phyloP scores from a whole-genome alignment of 2,329 filamentous ascomycete species.

The Intubia oerlemansii region DNA sequence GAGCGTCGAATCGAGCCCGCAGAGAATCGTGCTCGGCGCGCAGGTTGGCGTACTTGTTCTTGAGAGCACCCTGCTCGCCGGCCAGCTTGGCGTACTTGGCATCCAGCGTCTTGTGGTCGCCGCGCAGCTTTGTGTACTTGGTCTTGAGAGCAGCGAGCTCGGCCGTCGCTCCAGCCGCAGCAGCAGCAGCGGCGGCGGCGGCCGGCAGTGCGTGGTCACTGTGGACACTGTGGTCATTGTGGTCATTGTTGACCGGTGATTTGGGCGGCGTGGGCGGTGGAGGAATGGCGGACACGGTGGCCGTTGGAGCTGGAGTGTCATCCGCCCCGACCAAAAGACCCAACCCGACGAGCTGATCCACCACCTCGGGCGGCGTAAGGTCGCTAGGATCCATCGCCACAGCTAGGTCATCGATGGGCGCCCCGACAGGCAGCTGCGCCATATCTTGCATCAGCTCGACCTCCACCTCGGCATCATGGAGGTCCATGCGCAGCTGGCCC shows the following conservation, averaged over 20 bases:
- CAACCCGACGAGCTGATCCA: too few species aligned
- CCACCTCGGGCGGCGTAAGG: too few species aligned
- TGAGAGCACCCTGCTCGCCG: constrained; percentile 1
- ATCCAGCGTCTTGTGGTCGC: too few species aligned
- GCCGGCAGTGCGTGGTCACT: not conserved
- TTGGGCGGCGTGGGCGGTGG: too few species aligned
- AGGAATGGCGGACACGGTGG: too few species aligned
- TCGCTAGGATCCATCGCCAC: too few species aligned
- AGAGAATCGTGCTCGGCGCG: not conserved
- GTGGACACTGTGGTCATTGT: too few species aligned
- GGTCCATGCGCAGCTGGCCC: not conserved
- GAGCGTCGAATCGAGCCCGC: not conserved
- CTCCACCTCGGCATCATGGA: not conserved
- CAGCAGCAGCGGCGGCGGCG: not conserved
- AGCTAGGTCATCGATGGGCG: too few species aligned
- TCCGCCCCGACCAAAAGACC: too few species aligned
- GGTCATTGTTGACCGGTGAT: not conserved
- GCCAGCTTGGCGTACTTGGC: constrained; percentile 2
- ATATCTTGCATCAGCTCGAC: not conserved
- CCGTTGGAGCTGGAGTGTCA: too few species aligned
- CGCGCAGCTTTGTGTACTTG: too few species aligned
- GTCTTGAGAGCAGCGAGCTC: constrained; percentile 1
- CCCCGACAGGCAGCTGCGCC: too few species aligned
- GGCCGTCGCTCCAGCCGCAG: not conserved
- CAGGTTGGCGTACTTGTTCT: not conserved